A percentile compares a stretch with the other conserved stretches of the same genome.
These are phyloP conservation scores for Quercus glauca DNA, from an alignment of 306 rosid species.

Conservation along the genomic window DNA sequence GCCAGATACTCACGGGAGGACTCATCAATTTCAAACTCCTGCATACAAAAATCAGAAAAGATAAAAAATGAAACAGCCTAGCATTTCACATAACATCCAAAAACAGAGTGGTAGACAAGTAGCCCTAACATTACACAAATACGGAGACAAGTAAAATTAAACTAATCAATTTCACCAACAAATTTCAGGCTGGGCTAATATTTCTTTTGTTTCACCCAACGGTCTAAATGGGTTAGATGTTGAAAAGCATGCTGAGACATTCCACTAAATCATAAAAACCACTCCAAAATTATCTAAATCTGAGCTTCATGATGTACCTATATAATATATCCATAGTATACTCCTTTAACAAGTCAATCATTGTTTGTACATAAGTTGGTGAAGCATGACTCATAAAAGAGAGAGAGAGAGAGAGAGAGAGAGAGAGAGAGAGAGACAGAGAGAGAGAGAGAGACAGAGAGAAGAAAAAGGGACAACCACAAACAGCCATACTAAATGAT, in stretches of 20 bases:
- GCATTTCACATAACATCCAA: not conserved
- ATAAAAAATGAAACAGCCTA: not conserved
- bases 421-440: not conserved
- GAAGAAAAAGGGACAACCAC: conserved; percentile 1
- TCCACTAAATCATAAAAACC: not conserved
- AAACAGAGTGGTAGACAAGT: not conserved
- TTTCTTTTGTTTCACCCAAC: conserved; percentile 12
- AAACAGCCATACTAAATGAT: not conserved
- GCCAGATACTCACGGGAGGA: conserved; percentile 68
- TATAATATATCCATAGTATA: not conserved
- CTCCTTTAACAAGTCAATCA: not conserved
- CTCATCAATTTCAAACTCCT: conserved; percentile 78
- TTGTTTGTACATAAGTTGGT: not conserved
- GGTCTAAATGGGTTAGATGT: conserved; percentile 7
- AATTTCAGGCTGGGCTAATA: conserved; percentile 3
- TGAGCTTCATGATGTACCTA: not conserved
- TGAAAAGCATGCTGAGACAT: not conserved
- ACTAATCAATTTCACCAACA: not conserved
- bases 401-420: not conserved
- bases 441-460: not conserved
- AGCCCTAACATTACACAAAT: conserved; percentile 1
- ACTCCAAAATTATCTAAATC: not conserved
- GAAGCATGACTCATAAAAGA: not conserved
- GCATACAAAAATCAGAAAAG: conserved; percentile 23
- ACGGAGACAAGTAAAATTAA: not conserved